Evolutionary conservation across 495 filamentous ascomycete genomes (phyloP), one percentile per base, ranked within the genome.

Genomic region (Penicillium herquei): DNA sequence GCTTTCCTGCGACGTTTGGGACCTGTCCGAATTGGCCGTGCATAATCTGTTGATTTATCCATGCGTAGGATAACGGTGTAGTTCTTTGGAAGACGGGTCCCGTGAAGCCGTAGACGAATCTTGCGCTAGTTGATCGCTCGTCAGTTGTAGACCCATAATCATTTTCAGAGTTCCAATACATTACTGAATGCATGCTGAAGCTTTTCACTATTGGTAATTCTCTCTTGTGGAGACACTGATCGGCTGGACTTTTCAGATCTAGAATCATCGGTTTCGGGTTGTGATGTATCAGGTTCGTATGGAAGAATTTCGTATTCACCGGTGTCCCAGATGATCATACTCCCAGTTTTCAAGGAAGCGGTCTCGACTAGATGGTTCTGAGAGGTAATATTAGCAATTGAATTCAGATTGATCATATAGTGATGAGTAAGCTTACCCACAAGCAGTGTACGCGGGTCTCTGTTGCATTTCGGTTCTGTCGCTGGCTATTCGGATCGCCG

Each of bases 361-460:
- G 83, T 85, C 60, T 89, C 86, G 43, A 86, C 81, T 7, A 88
- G 78, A 65, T 89, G 83, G 54, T 86, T 88, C 83, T 87, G 51
- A 7, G 31, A 47, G 16, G 32, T 21, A 51, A 30, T 17, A 37
- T 21, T 46, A 26, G 21, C 21, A 26, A 26, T 4, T 4, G 21
- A 26, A 26, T 26, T 1, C 21, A 26, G 21, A 26, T 26, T 26
- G 1, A 26, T 4, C 21, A 26, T 26, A 26, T 4, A 26, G 21
- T 26, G 21, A 26, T 26, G 21, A 2, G 0, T 13, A 21, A 26
- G 11, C 77, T 45, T 73, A 83, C 84, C 86, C 84, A 87, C 32
- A 87, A 52, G 65, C 78, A 83, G 67, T 88, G 84, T 18, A 88
- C 76, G 34, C 86, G 74, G 33, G 86, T 87, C 70, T 88, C 86